phyloP scores from a whole-genome alignment of 805 yeast genomes.

The Yarrowia sp. region DNA sequence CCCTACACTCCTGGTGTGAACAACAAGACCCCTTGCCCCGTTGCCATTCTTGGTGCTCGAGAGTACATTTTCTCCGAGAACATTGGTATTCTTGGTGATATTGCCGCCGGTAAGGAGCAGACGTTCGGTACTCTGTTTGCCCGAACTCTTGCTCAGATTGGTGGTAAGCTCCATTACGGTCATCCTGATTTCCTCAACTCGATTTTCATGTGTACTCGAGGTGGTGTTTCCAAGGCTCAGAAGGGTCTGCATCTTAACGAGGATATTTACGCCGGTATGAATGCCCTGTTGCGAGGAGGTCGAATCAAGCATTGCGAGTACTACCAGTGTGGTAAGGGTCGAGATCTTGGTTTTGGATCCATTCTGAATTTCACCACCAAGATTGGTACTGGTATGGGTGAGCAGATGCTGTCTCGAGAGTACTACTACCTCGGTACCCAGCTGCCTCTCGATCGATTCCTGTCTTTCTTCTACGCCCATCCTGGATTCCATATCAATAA shows the following conservation, averaged over 20 bases:
- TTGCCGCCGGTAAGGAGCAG: conserved; percentile 96
- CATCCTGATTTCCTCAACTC: conserved; percentile 94
- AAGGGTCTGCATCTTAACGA: conserved; percentile 89
- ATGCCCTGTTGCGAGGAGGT: conserved; percentile 83
- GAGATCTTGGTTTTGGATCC: conserved; percentile 91
- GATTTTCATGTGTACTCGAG: conserved; percentile 89
- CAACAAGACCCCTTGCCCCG: conserved; percentile 48
- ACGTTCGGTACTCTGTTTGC: conserved; percentile 96
- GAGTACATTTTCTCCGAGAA: conserved; percentile 93
- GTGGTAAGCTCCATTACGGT: conserved; percentile 93
- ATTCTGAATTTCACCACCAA: conserved; percentile 90
- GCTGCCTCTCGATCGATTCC: conserved; percentile 80
- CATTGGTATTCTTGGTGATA: conserved; percentile 88
- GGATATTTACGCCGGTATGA: conserved; percentile 96
- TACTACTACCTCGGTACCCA: conserved; percentile 88
- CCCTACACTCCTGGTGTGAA: conserved; percentile 60
- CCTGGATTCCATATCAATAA: conserved; percentile 95
- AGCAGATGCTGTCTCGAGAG: conserved; percentile 87
- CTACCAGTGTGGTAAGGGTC: conserved; percentile 94
- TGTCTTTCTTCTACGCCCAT: conserved; percentile 94
- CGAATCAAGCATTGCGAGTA: conserved; percentile 93
- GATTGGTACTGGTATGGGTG: conserved; percentile 99
- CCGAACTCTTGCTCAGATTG: conserved; percentile 86
- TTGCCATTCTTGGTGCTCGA: conserved; percentile 92
- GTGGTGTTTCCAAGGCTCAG: conserved; percentile 94